Percentiles rank a stretch among this genome's conserved stretches.
Evolutionary conservation across 2,329 filamentous ascomycete genomes (phyloP).

Genomic region (Aspergillus tamarii): DNA sequence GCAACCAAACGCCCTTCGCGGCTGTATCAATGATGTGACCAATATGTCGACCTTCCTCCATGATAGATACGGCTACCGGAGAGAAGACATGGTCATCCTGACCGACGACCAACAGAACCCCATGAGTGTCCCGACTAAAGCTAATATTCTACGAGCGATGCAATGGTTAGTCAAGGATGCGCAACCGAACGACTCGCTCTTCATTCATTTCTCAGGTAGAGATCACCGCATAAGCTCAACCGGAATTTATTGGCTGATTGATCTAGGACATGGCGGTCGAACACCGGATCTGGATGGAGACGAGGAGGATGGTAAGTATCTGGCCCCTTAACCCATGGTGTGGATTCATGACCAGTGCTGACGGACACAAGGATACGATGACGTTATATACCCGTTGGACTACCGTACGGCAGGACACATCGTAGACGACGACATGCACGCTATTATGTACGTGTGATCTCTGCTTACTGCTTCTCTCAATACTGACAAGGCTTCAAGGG

Average conservation of each 20-base stretch:
- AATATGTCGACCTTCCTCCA: slow-evolving; percentile 93
- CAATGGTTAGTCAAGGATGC: slow-evolving; percentile 98
- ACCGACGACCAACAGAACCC: slow-evolving; percentile 96
- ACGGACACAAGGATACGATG: slow-evolving; percentile 60
- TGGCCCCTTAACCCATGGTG: background rate
- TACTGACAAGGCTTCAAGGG: slow-evolving; percentile 42
- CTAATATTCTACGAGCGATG: slow-evolving; percentile 93
- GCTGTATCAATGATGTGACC: slow-evolving; percentile 96
- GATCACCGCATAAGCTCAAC: background rate
- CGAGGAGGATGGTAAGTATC: slow-evolving; percentile 64
- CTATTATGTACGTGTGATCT: slow-evolving; percentile 55
- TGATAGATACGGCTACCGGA: slow-evolving; percentile 83
- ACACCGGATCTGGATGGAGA: slow-evolving; percentile 74
- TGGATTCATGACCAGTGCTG: background rate
- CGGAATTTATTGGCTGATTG: background rate
- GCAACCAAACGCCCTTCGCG: slow-evolving; percentile 82
- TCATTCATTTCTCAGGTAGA: slow-evolving; percentile 93
- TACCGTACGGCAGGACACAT: slow-evolving; percentile 71
- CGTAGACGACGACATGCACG: slow-evolving; percentile 77
- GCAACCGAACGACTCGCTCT: slow-evolving; percentile 86
- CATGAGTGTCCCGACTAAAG: slow-evolving; percentile 95
- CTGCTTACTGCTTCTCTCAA: background rate
- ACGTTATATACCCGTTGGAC: slow-evolving; percentile 78
- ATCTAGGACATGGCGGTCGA: slow-evolving; percentile 71
- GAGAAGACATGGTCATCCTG: slow-evolving; percentile 95